These are phyloP conservation scores for Colletotrichum australisinense DNA, from an alignment of 2,329 filamentous ascomycete species.

Conservation along the genomic window DNA sequence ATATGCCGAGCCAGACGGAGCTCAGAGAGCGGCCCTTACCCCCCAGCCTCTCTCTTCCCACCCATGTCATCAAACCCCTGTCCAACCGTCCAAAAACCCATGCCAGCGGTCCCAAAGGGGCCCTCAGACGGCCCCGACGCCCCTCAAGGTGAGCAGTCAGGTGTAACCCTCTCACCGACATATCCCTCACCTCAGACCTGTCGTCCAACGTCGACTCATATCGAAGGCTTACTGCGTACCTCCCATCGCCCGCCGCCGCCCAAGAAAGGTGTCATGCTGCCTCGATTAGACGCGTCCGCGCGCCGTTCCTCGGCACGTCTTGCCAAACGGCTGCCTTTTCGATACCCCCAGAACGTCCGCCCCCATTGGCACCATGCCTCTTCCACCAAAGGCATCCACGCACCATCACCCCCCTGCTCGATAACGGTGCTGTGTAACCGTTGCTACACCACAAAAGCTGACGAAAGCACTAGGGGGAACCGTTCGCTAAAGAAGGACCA, in stretches of 20 bases:
- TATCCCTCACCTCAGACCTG: neutral
- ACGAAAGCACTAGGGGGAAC: slow-evolving; percentile 28
- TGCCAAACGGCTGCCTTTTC: slow-evolving; percentile 10
- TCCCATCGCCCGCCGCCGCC: neutral
- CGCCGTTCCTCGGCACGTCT: neutral
- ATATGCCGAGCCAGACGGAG: slow-evolving; percentile 15
- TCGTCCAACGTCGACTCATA: slow-evolving; percentile 4
- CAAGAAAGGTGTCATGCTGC: neutral
- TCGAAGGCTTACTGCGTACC: neutral
- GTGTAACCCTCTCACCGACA: slow-evolving; percentile 34
- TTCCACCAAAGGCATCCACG: too few relatives aligned
- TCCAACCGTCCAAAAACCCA: neutral
- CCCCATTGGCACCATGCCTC: neutral
- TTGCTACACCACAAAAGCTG: slow-evolving; percentile 10
- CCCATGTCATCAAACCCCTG: slow-evolving; percentile 3
- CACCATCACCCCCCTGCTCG: neutral
- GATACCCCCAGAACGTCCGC: neutral
- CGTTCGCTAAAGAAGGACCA: slow-evolving; percentile 29
- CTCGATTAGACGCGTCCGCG: neutral
- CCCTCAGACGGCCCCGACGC: neutral
- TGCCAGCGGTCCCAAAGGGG: neutral
- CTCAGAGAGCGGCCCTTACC: neutral
- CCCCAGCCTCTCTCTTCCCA: neutral
- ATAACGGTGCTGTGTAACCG: slow-evolving; percentile 12
- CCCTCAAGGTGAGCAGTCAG: slow-evolving; percentile 32